phyloP scores from a whole-genome alignment of 176 grass and related monocot genomes.

The Zizania latifolia region DNA sequence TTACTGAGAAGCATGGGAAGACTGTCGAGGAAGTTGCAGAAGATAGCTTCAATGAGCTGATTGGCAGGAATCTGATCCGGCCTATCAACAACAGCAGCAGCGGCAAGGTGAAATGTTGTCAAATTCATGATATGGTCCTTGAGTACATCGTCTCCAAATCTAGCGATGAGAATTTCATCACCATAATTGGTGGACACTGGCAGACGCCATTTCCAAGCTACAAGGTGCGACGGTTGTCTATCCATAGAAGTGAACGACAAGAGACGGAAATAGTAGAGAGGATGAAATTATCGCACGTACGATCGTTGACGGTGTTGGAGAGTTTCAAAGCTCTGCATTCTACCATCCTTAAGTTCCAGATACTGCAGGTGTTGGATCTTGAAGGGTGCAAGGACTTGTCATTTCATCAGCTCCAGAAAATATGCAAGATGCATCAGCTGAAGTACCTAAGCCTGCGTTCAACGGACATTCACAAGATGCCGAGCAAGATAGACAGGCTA shows the following conservation, averaged over 20 bases:
- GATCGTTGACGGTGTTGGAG: not conserved
- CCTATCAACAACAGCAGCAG: not conserved
- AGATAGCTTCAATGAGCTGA: conserved; percentile 16
- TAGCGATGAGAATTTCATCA: conserved; percentile 30
- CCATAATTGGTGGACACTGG: conserved; percentile 16
- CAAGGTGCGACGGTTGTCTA: not conserved
- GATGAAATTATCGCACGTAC: conserved; percentile 16
- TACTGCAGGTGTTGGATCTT: conserved; percentile 27
- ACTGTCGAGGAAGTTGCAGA: conserved; percentile 6
- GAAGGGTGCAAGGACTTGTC: conserved; percentile 12
- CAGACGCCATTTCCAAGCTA: conserved; percentile 9
- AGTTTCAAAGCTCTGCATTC: not conserved
- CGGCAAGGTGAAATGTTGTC: conserved; percentile 25
- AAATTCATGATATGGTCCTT: conserved; percentile 36
- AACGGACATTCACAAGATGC: not conserved
- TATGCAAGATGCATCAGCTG: conserved; percentile 25
- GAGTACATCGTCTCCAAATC: conserved; percentile 22
- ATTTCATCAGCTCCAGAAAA: not conserved
- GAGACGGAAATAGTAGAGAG: not conserved
- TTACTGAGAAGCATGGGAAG: conserved; percentile 3
- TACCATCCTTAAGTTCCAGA: not conserved
- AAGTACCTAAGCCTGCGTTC: conserved; percentile 13
- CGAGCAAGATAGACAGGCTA: not conserved
- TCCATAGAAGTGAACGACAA: not conserved
- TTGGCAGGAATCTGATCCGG: conserved; percentile 9